Base-by-base conservation (phyloP, 306 rosid genomes). In the Abrus pulchellus region DNA sequence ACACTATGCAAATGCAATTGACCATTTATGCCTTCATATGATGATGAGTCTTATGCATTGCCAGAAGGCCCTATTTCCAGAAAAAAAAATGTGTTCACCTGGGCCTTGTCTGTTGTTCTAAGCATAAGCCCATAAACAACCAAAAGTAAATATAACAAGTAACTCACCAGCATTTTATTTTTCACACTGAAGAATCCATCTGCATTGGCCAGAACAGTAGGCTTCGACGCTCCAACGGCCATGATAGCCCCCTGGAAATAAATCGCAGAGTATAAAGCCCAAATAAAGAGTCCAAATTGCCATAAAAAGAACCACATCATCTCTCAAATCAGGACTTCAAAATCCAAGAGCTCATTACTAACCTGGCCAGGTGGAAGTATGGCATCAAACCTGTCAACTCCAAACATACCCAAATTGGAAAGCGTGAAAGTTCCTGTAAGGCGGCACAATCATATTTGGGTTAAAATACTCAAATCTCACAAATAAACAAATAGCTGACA, bases 321-420 rank as follows among this genome's bases (percentile, higher is more conserved):
- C 68, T 44, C 56, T 36, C 1, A 50, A 52, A 38, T 62, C 34
- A 38, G 45, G 64, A 6, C 28, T 11, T 41, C n/a, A 10, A 74
- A 73, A 67, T 36, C 32, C 68, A 41, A 0, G 2, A 72, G 38
- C 3, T 60, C 79, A 72, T 72, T 29, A 73, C 86, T 66, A 75
- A 89, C 96, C 89, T 93, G 97, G 82, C 97, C 96, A 0, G 97
- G 97, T 64, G 97, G 97, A 77, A 93, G 96, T 78, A 93, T 93
- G 79, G 97, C 97, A 87, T 93, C 97, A 68, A 93, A 93, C 74
- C 88, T 88, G 86, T 91, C 97, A 75, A 90, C 97, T 79, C 96
- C 96, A 85, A 85, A 93, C 97, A 91, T 90, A 40, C 97, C 96
- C 90, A 93, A 84, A 89, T 93, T 93, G 82, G 97, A 93, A 57